Base-by-base conservation (phyloP, 352 stramenopile genomes). In the Phytophthora capsici region DNA sequence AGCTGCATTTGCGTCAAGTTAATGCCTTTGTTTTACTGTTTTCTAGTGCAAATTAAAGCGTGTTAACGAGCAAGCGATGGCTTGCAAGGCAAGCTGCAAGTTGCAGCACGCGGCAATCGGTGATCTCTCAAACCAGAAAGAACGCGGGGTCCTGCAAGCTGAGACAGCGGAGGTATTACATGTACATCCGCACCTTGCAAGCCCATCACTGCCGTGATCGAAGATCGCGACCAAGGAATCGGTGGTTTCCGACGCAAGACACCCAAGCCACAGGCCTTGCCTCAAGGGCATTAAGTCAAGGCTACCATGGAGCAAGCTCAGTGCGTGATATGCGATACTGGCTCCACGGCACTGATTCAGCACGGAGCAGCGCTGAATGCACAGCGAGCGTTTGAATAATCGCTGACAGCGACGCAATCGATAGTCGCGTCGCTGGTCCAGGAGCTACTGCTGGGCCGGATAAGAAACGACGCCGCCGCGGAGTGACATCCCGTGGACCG, bases 81-180 rank as follows among this genome's bases (percentile, higher is more conserved):
- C 43, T 32, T 30, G 10, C 48, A 45, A 19, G 25, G n/a, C 44
- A 36, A 51, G 17, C 1, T 41, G 14, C 36, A 41, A 19, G 26
- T 30, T 38, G 19, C 10, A 48, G 40, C 51, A 34, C 17, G 30
- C 9, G 20, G 20, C 19, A 30, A 48, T 6, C 41, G 20, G 19
- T 30, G 19, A 40, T 10, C 19, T 43, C 47, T 32, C n/a, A 55
- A 28, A 43, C 30, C 19, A 45, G 41, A 34, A 37, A 57, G 17
- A 61, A 3, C 20, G 22, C 36, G 20, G 25, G 47, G 30, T 57
- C 22, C 36, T 32, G 46, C 22, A 22, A 26, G 20, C 37, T 71
- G 57, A 66, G 51, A 67, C 63, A 67, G 49, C 56, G 34, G 34
- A n/a, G n/a, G n/a, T n/a, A n/a, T n/a, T n/a, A n/a, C n/a, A n/a